These are phyloP conservation scores for Teratosphaeria zuluensis DNA, from an alignment of 2,329 filamentous ascomycete species.

Conservation along the genomic window DNA sequence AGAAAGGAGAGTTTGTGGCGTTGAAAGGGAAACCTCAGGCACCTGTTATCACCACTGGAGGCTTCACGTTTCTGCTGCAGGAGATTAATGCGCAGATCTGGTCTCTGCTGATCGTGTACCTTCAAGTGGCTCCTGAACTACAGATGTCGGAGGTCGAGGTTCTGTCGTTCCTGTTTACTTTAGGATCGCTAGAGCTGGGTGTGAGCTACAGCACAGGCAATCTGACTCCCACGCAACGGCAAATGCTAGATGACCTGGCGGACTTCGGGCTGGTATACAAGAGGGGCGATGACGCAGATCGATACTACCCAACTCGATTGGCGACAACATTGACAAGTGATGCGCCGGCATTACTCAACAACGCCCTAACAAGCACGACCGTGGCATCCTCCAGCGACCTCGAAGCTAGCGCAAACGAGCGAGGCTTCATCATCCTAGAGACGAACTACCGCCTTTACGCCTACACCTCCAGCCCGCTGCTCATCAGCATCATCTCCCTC, in stretches of 20 bases:
- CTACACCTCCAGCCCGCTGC: constrained; percentile 86
- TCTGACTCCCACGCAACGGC: constrained; percentile 68
- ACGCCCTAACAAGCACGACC: constrained; percentile 56
- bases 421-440: constrained; percentile 89
- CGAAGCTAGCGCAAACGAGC: constrained; percentile 34
- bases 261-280: constrained; percentile 89
- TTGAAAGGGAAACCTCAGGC: constrained; percentile 6
- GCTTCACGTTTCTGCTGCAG: constrained; percentile 89
- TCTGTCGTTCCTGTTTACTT: constrained; percentile 89
- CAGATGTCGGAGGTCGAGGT: constrained; percentile 86
- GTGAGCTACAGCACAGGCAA: constrained; percentile 81
- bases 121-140: constrained; percentile 62
- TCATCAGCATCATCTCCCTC: constrained; percentile 86
- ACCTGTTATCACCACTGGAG: constrained; percentile 77
- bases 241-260: constrained; percentile 81
- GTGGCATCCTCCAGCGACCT: constrained; percentile 25
- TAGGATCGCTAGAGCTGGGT: constrained; percentile 86
- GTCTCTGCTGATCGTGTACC: constrained; percentile 87
- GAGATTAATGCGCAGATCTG: constrained; percentile 96
- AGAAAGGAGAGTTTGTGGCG: constrained; percentile 72
- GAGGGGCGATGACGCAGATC: constrained; percentile 31
- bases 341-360: constrained; percentile 62
- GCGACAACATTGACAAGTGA: constrained; percentile 83
- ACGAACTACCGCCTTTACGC: constrained; percentile 97
- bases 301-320: constrained; percentile 82